Percentiles rank a stretch among this genome's conserved stretches.
phyloP scores from a whole-genome alignment of 257 asterid genomes.

The Nicotiana attenuata region DNA sequence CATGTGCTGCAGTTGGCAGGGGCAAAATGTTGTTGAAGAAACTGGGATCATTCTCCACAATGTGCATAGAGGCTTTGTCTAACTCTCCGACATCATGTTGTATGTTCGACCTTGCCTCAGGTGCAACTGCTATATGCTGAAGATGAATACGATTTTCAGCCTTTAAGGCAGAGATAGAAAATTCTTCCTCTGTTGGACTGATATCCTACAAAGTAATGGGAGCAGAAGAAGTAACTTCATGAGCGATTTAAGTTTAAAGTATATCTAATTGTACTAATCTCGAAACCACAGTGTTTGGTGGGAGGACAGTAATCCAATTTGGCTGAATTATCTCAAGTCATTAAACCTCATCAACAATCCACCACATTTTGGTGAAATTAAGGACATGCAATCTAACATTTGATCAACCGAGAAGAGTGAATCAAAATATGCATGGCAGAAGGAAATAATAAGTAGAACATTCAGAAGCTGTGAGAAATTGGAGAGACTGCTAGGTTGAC shows the following conservation, averaged over 20 bases:
- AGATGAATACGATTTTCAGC: conserved; percentile 37
- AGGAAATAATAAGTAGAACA: not conserved
- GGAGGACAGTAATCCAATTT: not conserved
- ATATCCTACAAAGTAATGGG: conserved; percentile 47
- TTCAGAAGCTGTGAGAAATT: not conserved
- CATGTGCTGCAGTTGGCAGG: conserved; percentile 41
- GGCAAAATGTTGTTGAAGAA: conserved; percentile 37
- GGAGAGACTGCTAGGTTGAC: not conserved
- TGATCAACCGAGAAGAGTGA: not conserved
- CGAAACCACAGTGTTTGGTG: not conserved
- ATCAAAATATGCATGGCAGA: not conserved
- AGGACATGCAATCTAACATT: not conserved
- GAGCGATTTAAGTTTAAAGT: not conserved
- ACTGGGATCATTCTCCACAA: conserved; percentile 35
- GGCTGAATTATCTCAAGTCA: conserved; percentile 7
- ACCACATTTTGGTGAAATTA: not conserved
- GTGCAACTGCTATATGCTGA: conserved; percentile 34
- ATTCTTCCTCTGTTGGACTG: conserved; percentile 31
- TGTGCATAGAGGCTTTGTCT: conserved; percentile 29
- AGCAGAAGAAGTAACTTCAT: conserved; percentile 12
- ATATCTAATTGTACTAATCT: not conserved
- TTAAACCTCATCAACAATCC: not conserved
- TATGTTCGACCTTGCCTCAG: conserved; percentile 35
- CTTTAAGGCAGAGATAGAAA: conserved; percentile 29
- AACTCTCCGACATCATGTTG: conserved; percentile 33